These are phyloP conservation scores for Pleomassaria siparia DNA, from an alignment of 2,329 filamentous ascomycete genomes.

Conservation along the genomic window DNA sequence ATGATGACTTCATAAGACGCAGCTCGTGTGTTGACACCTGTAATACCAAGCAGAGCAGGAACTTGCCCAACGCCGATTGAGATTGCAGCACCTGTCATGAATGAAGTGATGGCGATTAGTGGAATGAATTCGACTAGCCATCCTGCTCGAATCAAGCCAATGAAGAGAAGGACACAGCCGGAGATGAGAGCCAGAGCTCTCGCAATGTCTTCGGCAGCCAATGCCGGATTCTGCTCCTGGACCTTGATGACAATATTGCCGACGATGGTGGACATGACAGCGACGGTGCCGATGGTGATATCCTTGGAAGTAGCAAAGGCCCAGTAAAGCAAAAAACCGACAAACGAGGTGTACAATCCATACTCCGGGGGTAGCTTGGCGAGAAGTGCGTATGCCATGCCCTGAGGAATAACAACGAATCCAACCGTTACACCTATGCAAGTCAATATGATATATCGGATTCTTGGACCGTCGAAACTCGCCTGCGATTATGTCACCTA, in stretches of 20 bases:
- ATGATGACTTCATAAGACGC: slow-evolving; percentile 84
- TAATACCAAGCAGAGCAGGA: slow-evolving; percentile 77
- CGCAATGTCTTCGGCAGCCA: slow-evolving; percentile 61
- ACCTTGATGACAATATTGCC: slow-evolving; percentile 74
- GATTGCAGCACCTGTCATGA: slow-evolving; percentile 96
- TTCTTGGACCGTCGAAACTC: slow-evolving; percentile 27
- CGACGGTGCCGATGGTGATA: slow-evolving; percentile 97
- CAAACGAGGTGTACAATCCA: slow-evolving; percentile 92
- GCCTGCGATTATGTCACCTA: slow-evolving; percentile 88
- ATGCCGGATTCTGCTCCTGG: slow-evolving; percentile 51
- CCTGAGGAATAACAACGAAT: slow-evolving; percentile 86
- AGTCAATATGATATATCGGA: background rate
- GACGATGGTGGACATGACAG: slow-evolving; percentile 89
- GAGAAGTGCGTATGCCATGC: slow-evolving; percentile 90
- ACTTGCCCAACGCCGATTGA: slow-evolving; percentile 86
- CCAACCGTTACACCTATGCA: slow-evolving; percentile 66
- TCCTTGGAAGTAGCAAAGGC: slow-evolving; percentile 98
- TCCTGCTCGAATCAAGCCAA: slow-evolving; percentile 78
- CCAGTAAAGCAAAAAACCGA: slow-evolving; percentile 95
- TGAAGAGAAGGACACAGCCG: slow-evolving; percentile 75
- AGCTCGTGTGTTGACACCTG: slow-evolving; percentile 71
- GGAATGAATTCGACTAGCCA: slow-evolving; percentile 96
- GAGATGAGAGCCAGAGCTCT: slow-evolving; percentile 77
- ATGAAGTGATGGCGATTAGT: slow-evolving; percentile 85
- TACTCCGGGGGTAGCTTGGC: slow-evolving; percentile 80